phyloP scores from a whole-genome alignment of 2,329 filamentous ascomycete species.

The Nakataea oryzae region DNA sequence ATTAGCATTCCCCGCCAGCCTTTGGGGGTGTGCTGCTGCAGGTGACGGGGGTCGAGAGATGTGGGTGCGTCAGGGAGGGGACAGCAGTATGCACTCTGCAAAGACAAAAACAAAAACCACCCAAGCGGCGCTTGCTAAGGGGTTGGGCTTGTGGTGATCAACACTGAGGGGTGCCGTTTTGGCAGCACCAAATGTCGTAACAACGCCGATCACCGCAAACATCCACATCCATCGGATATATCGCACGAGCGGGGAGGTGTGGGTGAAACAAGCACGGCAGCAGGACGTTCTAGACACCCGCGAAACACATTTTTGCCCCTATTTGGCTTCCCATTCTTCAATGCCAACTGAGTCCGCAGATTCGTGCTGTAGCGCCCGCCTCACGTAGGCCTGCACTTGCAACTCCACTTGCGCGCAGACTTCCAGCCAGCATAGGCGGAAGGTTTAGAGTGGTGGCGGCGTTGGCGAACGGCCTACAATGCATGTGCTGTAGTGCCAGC shows the following conservation, averaged over 20 bases:
- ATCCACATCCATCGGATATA: neutral
- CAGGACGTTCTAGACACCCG: neutral
- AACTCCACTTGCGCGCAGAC: no score
- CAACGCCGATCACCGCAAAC: neutral
- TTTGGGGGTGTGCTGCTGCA: neutral
- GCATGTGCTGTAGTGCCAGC: neutral
- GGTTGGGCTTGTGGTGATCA: neutral
- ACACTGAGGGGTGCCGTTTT: conserved; percentile 1
- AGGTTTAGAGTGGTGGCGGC: neutral
- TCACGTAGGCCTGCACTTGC: neutral
- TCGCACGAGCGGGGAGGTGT: neutral
- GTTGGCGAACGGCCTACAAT: neutral
- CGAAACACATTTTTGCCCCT: neutral
- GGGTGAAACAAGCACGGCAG: neutral
- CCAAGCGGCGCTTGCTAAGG: neutral
- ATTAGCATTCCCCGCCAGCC: neutral
- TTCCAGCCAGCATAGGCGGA: neutral
- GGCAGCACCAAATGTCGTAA: conserved; percentile 4
- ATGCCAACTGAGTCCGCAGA: no score
- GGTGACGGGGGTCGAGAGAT: neutral
- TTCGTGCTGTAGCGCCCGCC: neutral
- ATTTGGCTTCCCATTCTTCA: neutral
- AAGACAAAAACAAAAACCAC: neutral
- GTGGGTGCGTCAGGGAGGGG: neutral
- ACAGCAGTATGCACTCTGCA: neutral